phyloP scores from a whole-genome alignment of 257 asterid genomes.

The Datura wrightii region DNA sequence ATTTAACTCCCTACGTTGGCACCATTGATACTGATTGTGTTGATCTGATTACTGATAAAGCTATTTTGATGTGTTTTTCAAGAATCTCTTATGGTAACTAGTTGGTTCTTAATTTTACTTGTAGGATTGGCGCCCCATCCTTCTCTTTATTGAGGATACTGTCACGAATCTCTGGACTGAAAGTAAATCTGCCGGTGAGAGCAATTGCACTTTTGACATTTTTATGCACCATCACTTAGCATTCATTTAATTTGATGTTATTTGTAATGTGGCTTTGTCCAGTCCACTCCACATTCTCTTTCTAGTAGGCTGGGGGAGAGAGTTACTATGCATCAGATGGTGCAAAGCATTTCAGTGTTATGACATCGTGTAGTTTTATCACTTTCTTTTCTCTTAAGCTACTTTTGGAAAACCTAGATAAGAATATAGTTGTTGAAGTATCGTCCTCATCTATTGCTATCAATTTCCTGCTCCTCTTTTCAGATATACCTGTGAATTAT shows the following conservation, averaged over 20 bases:
- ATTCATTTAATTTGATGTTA: slow-evolving; percentile 30
- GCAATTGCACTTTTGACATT: slow-evolving; percentile 24
- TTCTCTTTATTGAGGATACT: slow-evolving; percentile 63
- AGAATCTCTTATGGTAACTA: slow-evolving; percentile 12
- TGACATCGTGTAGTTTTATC: neutral
- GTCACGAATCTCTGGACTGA: slow-evolving; percentile 66
- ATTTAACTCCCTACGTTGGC: neutral
- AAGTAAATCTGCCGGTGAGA: slow-evolving; percentile 63
- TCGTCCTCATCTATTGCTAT: slow-evolving; percentile 20
- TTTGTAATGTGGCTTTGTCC: neutral
- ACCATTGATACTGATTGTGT: neutral
- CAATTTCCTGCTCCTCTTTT: neutral
- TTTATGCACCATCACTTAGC: neutral
- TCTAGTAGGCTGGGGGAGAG: neutral
- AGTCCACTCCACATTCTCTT: neutral
- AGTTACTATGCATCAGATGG: slow-evolving; percentile 18
- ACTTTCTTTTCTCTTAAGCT: slow-evolving; percentile 20
- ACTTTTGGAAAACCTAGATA: neutral
- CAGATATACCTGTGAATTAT: slow-evolving; percentile 47
- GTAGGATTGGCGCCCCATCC: slow-evolving; percentile 84
- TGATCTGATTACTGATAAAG: slow-evolving; percentile 20
- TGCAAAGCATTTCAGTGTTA: neutral
- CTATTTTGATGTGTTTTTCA: slow-evolving; percentile 1
- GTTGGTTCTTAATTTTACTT: slow-evolving; percentile 37
- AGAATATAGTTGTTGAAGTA: neutral